Base-by-base conservation (phyloP, 2,329 filamentous ascomycete species). In the Acrocalymma vagum region DNA sequence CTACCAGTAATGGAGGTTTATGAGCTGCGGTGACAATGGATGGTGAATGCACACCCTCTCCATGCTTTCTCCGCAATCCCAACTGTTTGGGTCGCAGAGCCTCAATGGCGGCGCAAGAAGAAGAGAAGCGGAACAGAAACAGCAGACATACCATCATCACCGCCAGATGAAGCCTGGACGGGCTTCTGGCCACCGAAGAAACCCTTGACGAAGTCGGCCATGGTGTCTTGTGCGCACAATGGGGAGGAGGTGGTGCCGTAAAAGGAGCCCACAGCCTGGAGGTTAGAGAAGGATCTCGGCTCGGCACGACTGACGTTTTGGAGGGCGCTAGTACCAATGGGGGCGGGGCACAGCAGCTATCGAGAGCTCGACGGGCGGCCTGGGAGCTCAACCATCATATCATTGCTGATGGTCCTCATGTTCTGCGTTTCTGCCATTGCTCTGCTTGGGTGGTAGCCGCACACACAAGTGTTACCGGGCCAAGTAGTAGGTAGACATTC, bases 151-250 rank as follows among this genome's bases (percentile, higher is more conserved):
- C 86, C 86, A 56, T 85, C 79, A 71, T 90, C 85, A 45, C 71
- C 77, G 49, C 72, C 72, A 28, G 78, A 72, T 35, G 74, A 70
- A 55, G 77, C 77, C 52, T 75, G 75, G 21, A 75, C 76, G 49
- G 83, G 76, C 76, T 88, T 85, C 65, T 78, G 78, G 66, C 81
- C 85, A 63, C 86, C 86, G 59, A 91, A 82, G 62, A 90, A 71
- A 65, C 82, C 83, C 72, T 87, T 87, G 56, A 88, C 65, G 54
- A 87, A 70, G 56, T 74, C 73, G 43, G 73, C 75, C 75, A 77
- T 77, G 33, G 39, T 37, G 51, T 53, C 29, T 31, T 43, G 45
- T 43, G 43, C 28, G 45, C 43, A 46, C 53, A 58, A 56, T 54
- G 51, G 48, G 45, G 37, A 45, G 42, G 43, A 48, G 20, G 38